These are phyloP conservation scores for Xylaria curta DNA, from an alignment of 495 filamentous ascomycete species.

Conservation along the genomic window DNA sequence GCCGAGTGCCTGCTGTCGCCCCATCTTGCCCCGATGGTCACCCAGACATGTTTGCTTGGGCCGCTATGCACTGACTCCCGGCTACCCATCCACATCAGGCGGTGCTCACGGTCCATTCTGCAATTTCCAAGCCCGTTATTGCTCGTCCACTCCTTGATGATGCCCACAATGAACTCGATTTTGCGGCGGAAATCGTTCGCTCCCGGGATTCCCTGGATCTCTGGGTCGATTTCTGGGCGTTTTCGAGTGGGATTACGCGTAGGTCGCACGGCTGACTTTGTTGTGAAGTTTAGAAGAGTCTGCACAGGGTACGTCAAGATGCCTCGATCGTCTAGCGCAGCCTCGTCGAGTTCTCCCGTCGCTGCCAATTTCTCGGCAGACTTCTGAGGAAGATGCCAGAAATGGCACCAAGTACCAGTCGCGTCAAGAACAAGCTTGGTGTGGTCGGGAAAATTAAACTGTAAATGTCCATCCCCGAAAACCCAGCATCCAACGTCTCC, in stretches of 20 bases:
- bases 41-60: conserved; percentile 78
- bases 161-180: conserved; percentile 72
- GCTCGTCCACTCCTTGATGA: conserved; percentile 74
- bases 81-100: conserved; percentile 71
- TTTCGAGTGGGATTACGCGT: conserved; percentile 50
- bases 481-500: conserved; percentile 90
- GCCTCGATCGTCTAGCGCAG: conserved; percentile 66
- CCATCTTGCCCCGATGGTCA: conserved; percentile 76
- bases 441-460: conserved; percentile 98
- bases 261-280: conserved; percentile 53
- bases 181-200: conserved; percentile 84
- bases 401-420: conserved; percentile 78
- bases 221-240: conserved; percentile 62
- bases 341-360: conserved; percentile 69
- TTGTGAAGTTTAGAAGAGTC: conserved; percentile 61
- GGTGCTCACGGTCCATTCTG: conserved; percentile 53
- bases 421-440: conserved; percentile 87
- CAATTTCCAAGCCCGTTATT: conserved; percentile 72
- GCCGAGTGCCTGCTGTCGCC: conserved; percentile 67
- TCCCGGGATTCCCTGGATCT: conserved; percentile 66
- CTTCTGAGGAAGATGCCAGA: conserved; percentile 78
- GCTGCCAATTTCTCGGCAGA: conserved; percentile 67
- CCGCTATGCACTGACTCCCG: conserved; percentile 66
- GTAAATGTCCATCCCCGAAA: conserved; percentile 83
- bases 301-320: conserved; percentile 67